These are phyloP conservation scores for Pogostemon cablin DNA, from an alignment of 257 asterid genomes.

Conservation along the genomic window DNA sequence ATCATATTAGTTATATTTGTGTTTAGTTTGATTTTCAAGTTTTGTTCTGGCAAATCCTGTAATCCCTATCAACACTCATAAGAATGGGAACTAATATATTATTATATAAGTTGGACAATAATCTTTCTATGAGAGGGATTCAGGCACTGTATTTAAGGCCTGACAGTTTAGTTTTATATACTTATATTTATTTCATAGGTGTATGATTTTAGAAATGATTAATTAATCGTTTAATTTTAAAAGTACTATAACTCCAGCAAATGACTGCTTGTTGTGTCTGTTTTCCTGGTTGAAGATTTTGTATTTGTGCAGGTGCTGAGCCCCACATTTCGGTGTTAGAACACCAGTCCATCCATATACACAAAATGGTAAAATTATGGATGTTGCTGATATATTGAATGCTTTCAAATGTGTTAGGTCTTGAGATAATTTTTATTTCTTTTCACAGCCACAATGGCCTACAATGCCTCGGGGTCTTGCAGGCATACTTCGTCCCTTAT, in stretches of 20 bases:
- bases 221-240: constrained; percentile 12
- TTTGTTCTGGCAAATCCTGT: not conserved
- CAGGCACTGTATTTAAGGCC: not conserved
- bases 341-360: constrained; percentile 71
- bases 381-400: constrained; percentile 26
- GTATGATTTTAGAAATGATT: constrained; percentile 4
- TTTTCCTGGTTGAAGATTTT: constrained; percentile 33
- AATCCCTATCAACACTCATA: not conserved
- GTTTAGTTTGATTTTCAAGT: not conserved
- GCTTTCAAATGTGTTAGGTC: constrained; percentile 24
- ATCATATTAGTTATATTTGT: not conserved
- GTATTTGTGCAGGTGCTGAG: constrained; percentile 68
- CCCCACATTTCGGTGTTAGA: constrained; percentile 77
- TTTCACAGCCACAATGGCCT: constrained; percentile 80
- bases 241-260: constrained; percentile 1
- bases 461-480: constrained; percentile 63
- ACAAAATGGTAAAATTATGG: constrained; percentile 65
- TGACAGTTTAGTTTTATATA: not conserved
- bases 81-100: not conserved
- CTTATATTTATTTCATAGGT: constrained; percentile 13
- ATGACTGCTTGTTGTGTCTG: constrained; percentile 6
- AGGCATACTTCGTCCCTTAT: constrained; percentile 69
- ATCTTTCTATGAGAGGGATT: not conserved
- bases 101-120: not conserved
- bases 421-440: constrained; percentile 30